Conservation (phyloP, 2,329 filamentous ascomycete species). For the Aspergillus brunneoviolaceus region DNA sequence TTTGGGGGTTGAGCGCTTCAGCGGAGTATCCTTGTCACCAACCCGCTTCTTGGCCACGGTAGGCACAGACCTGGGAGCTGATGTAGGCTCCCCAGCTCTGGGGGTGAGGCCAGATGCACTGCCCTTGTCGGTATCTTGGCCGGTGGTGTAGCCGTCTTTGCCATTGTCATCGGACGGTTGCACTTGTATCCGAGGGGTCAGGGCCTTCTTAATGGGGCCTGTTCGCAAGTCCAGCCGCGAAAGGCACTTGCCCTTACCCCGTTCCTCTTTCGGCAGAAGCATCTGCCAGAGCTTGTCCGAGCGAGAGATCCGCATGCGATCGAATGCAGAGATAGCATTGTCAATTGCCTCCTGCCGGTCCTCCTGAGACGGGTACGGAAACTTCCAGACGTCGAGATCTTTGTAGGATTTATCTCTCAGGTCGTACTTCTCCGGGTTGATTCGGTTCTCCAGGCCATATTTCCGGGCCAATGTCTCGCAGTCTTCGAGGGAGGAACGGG, state of each 20-base stretch:
- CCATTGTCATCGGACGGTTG: constrained; percentile 37
- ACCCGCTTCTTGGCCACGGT: constrained; percentile 38
- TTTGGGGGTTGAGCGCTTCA: constrained; percentile 47
- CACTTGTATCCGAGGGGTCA: constrained; percentile 40
- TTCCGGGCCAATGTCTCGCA: constrained; percentile 51
- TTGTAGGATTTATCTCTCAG: constrained; percentile 60
- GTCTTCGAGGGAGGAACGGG: constrained; percentile 51
- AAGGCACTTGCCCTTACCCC: constrained; percentile 61
- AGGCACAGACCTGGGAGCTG: constrained; percentile 27
- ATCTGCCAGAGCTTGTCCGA: constrained; percentile 63
- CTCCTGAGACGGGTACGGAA: constrained; percentile 56
- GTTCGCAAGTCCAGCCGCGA: constrained; percentile 57
- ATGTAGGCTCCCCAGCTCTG: constrained; percentile 27
- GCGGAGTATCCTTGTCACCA: constrained; percentile 40
- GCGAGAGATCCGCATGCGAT: constrained; percentile 59
- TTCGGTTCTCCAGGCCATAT: constrained; percentile 52
- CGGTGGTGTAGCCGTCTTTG: constrained; percentile 35
- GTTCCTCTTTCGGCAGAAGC: constrained; percentile 59
- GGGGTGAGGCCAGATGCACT: constrained; percentile 27
- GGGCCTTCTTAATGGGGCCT: constrained; percentile 40
- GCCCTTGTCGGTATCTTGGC: constrained; percentile 40
- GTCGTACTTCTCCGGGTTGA: constrained; percentile 52
- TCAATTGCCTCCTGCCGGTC: constrained; percentile 62
- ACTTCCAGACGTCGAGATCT: constrained; percentile 62
- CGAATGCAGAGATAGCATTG: constrained; percentile 62